These are phyloP conservation scores for Achaetomium macrosporum DNA, from an alignment of 2,329 filamentous ascomycete species.

Conservation along the genomic window DNA sequence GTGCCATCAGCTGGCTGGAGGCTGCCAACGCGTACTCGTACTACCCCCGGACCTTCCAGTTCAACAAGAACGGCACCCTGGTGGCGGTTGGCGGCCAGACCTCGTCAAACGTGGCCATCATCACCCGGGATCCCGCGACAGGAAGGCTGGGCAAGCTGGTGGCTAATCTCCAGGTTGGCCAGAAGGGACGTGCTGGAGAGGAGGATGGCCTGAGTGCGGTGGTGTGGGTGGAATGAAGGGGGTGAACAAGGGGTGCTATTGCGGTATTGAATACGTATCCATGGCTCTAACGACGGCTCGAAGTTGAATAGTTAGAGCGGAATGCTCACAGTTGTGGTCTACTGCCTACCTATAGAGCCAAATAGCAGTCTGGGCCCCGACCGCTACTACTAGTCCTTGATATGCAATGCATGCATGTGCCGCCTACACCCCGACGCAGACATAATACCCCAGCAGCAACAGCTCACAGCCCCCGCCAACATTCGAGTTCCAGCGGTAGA, in stretches of 20 bases:
- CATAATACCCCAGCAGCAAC: not conserved
- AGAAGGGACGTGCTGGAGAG: conserved; percentile 35
- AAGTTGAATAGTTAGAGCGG: too few relatives aligned
- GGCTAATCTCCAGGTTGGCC: conserved; percentile 36
- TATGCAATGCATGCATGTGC: too few relatives aligned
- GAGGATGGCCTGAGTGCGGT: conserved; percentile 45
- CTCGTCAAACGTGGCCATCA: conserved; percentile 52
- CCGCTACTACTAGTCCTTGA: too few relatives aligned
- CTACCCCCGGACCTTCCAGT: conserved; percentile 56
- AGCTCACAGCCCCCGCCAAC: not conserved
- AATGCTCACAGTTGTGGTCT: too few relatives aligned
- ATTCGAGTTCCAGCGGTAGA: not conserved
- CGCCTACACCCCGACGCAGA: not conserved
- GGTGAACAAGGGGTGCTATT: too few relatives aligned
- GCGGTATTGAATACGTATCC: too few relatives aligned
- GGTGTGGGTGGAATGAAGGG: conserved; percentile 40
- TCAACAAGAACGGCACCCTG: conserved; percentile 53
- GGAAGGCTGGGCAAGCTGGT: conserved; percentile 49
- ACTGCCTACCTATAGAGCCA: too few relatives aligned
- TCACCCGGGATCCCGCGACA: conserved; percentile 47
- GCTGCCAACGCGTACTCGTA: conserved; percentile 51
- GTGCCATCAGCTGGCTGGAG: conserved; percentile 46
- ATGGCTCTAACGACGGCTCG: too few relatives aligned
- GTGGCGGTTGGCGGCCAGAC: conserved; percentile 60
- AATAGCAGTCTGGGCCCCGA: too few relatives aligned